Evolutionary conservation across 495 filamentous ascomycete genomes (phyloP), one percentile per base, ranked within the genome.

Genomic region (Tuber umbilicatum): DNA sequence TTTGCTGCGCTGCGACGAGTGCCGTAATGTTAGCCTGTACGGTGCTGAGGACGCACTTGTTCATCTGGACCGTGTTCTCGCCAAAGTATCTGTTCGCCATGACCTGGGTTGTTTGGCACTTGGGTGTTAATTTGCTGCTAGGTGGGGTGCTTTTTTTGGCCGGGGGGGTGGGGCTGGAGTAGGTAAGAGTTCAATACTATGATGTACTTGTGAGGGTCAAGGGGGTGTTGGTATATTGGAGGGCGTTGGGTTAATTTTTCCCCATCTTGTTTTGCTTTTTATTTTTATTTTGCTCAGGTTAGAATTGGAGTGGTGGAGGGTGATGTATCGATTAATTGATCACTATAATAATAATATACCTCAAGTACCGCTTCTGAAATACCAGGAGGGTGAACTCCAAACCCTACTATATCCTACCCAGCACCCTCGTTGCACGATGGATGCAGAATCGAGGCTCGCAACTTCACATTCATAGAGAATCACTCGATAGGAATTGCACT

Each of bases 1-100:
- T 93, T 78, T 82, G 86, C 43, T 85, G 90, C 10, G 83, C 84
- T 4, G 87, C 87, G 37, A 83, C 91, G 72, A 83, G 89, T 27
- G 90, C 88, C 43, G 92, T 97, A 14, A 97, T 97, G 93, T 89
- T 87, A 39, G 93, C 96, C 41, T 99, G 96, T 82, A 93, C 92
- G 74, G 84, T 87, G 17, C 81, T 98, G 81, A 86, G 95, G 79
- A 91, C 91, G 67, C 96, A 99, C 86, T 84, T 99, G 76, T 99
- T 99, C 84, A 92, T 99, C 73, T 99, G 96, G 96, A 98, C 94
- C 0, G 96, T 99, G 41, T 99, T 99, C 84, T 94, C 91, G 71
- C 96, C 96, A 5, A 99, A 98, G 84, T 99, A 93, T 84, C 83
- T 99, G 77, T 98, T 95, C 83, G 90, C 88, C 70, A 90, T 96